Percentiles rank a stretch among this genome's conserved stretches.
phyloP scores from a whole-genome alignment of 2,329 filamentous ascomycete species.

The Pseudovirgaria hyperparasitica region DNA sequence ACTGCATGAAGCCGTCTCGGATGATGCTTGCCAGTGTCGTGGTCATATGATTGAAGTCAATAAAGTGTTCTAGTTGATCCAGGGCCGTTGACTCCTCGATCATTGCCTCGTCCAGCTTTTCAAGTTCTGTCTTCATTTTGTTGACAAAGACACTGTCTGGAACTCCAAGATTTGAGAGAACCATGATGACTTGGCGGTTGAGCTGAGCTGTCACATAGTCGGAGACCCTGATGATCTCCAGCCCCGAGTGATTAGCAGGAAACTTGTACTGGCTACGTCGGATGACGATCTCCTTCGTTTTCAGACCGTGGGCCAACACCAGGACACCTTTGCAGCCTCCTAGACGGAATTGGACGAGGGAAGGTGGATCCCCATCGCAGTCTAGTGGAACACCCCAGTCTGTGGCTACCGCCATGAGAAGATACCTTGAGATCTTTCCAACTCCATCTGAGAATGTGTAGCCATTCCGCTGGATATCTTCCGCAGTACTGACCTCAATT shows the following conservation, averaged over 20 bases:
- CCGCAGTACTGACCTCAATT: slow-evolving; percentile 35
- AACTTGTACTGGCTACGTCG: slow-evolving; percentile 87
- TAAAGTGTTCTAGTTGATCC: slow-evolving; percentile 55
- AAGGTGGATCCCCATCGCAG: slow-evolving; percentile 49
- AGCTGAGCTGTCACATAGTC: slow-evolving; percentile 64
- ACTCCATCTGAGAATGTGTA: slow-evolving; percentile 84
- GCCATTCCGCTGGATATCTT: slow-evolving; percentile 58
- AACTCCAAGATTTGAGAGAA: slow-evolving; percentile 71
- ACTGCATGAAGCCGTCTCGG: slow-evolving; percentile 61
- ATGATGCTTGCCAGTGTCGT: slow-evolving; percentile 65
- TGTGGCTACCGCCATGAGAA: slow-evolving; percentile 60
- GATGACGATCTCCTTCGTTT: slow-evolving; percentile 61
- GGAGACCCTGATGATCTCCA: slow-evolving; percentile 80
- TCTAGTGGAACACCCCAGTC: slow-evolving; percentile 52
- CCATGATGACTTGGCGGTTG: slow-evolving; percentile 79
- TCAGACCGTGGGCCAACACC: slow-evolving; percentile 48
- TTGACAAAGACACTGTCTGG: slow-evolving; percentile 50
- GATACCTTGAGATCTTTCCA: slow-evolving; percentile 72
- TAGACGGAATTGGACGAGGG: slow-evolving; percentile 82
- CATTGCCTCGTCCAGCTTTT: slow-evolving; percentile 58
- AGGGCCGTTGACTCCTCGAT: slow-evolving; percentile 50
- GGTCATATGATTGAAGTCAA: slow-evolving; percentile 78
- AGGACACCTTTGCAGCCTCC: slow-evolving; percentile 89
- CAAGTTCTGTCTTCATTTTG: slow-evolving; percentile 57
- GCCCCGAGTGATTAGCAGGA: slow-evolving; percentile 49